Evolutionary conservation across 2,329 filamentous ascomycete genomes (phyloP).

Genomic region (Aspergillus versicolor): DNA sequence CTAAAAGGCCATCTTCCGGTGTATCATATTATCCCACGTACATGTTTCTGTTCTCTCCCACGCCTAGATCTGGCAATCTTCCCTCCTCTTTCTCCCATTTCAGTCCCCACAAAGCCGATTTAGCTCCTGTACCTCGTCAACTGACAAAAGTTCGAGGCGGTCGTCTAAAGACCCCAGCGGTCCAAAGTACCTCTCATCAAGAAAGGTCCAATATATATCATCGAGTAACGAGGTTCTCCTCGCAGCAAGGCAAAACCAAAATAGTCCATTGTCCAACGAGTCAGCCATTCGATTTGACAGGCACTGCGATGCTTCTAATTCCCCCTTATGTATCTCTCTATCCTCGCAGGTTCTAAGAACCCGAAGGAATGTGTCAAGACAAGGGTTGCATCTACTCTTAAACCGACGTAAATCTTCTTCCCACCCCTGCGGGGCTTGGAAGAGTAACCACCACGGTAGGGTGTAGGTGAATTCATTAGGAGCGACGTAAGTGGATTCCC

Average conservation of each 20-base stretch:
- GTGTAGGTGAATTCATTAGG: constrained; percentile 3
- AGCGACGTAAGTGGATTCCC: neutral
- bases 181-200: neutral
- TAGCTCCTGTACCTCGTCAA: neutral
- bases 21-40: too few relatives aligned
- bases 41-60: too few relatives aligned
- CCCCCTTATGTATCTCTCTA: neutral
- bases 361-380: neutral
- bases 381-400: neutral
- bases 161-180: neutral
- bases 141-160: neutral
- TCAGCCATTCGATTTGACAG: neutral
- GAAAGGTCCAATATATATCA: constrained; percentile 2
- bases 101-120: neutral
- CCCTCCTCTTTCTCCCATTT: neutral
- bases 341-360: neutral
- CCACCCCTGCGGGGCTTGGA: neutral
- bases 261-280: neutral
- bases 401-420: neutral
- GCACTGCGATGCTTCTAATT: neutral
- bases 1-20: too few relatives aligned
- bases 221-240: neutral
- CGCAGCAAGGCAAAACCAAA: constrained; percentile 4
- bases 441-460: constrained; percentile 1
- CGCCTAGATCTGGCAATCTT: too few relatives aligned